Evolutionary conservation across 129 eudicot genomes (phyloP), one percentile per base, ranked within the genome.

Genomic region (Glebionis coronaria): DNA sequence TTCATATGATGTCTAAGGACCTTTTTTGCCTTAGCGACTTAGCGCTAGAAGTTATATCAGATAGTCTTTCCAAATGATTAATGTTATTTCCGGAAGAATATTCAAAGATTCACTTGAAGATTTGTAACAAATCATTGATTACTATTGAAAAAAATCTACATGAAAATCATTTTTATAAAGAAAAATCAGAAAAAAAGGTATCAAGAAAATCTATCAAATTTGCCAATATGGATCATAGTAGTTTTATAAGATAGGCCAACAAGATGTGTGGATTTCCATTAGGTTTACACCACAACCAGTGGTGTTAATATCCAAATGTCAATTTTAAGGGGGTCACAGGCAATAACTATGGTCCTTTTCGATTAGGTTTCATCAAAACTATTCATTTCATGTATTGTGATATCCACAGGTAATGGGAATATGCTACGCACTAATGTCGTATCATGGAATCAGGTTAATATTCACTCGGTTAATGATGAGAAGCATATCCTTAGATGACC

Each of bases 331-430:
- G 61, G 79, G 56, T 67, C 73, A 75, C 25, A 31, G 19, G 69
- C 79, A 75, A 67, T 67, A 75, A 67, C 69, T 75, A 4, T 59
- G 38, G 79, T 75, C 79, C 25, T 53, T 69, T 67, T 58, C 74
- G 61, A 75, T 67, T 58, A 57, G 73, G 73, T 74, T 74, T 74
- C 62, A 74, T 56, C 67, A 58, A 57, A 44, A 57, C 60, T 73
- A 54, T 63, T 72, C 70, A 62, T 72, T 63, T 51, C 56, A 28
- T 57, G 12, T 16, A n/a, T 63, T 20, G 12, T 52, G 57, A 63
- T 73, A 59, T 67, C 14, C 61, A 49, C 67, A 13, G 16, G 15
- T 56, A 75, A 68, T 67, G 79, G 47, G n/a, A 47, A 0, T 49
- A 59, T 67, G 63, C 79, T 49, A 67, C 40, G 57, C 69, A 75